Evolutionary conservation across 768 basidiomycete genomes (phyloP).

Genomic region (Russula abietina): DNA sequence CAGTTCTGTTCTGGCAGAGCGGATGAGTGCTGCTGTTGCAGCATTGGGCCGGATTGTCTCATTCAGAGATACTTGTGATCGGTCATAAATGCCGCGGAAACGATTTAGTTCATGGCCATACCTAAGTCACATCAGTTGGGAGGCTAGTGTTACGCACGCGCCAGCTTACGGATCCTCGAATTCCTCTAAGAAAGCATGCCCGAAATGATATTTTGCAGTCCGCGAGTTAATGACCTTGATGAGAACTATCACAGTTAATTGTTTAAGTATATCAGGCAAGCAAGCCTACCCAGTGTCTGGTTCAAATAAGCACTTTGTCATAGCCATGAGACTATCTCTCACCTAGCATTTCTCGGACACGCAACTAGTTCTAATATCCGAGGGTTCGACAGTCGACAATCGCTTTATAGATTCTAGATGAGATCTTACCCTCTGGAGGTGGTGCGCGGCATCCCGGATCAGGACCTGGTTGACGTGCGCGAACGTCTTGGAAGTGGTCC

Average conservation of each 20-base stretch:
- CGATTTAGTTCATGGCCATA: conserved; percentile 52
- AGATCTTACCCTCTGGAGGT: conserved; percentile 50
- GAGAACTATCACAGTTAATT: neutral
- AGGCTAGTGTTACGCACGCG: neutral
- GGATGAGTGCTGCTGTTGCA: conserved; percentile 42
- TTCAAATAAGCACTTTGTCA: conserved; percentile 18
- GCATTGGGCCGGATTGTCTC: conserved; percentile 50
- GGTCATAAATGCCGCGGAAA: conserved; percentile 47
- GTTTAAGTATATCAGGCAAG: neutral
- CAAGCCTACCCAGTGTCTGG: conserved; percentile 56
- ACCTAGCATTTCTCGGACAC: conserved; percentile 67
- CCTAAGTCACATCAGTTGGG: conserved; percentile 31
- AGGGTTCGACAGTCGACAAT: conserved; percentile 2
- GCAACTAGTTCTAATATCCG: conserved; percentile 52
- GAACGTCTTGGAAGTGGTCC: conserved; percentile 57
- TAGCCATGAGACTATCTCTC: conserved; percentile 25
- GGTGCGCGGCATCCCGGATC: conserved; percentile 59
- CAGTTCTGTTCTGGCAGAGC: conserved; percentile 44
- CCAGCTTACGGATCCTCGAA: conserved; percentile 58
- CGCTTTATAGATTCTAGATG: neutral
- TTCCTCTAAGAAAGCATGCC: conserved; percentile 46
- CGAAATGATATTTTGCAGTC: conserved; percentile 61
- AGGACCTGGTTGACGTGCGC: conserved; percentile 50
- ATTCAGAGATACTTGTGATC: conserved; percentile 42
- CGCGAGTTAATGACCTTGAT: conserved; percentile 53